phyloP scores from a whole-genome alignment of 352 stramenopile genomes.

The Globisporangium echinulatum region DNA sequence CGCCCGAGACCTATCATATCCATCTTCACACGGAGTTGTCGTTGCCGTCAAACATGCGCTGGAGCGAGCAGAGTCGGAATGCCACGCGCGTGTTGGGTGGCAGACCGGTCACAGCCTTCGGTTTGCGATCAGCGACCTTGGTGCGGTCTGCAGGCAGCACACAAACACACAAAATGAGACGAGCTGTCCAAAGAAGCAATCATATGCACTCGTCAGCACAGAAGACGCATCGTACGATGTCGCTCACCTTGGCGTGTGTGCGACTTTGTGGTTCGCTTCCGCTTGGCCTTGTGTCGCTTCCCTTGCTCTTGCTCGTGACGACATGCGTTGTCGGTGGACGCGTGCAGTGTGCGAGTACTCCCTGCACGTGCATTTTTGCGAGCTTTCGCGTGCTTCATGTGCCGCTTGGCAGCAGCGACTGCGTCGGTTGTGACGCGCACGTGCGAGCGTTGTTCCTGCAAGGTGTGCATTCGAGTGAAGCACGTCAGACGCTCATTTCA shows the following conservation, averaged over 20 bases:
- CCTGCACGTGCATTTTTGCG: too few relatives aligned
- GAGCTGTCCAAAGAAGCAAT: too few relatives aligned
- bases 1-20: too few relatives aligned
- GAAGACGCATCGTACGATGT: background rate
- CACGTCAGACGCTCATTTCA: too few relatives aligned
- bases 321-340: background rate
- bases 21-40: too few relatives aligned
- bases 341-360: too few relatives aligned
- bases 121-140: background rate
- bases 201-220: too few relatives aligned
- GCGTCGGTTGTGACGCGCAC: background rate
- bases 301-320: background rate
- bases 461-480: background rate
- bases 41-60: slow-evolving; percentile 42
- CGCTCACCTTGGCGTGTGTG: background rate
- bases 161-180: background rate
- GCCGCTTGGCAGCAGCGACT: background rate
- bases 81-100: background rate
- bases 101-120: too few relatives aligned
- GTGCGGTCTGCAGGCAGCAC: background rate
- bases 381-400: background rate
- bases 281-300: background rate
- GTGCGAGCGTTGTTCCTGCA: background rate
- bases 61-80: slow-evolving; percentile 27
- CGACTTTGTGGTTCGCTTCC: background rate